Percentiles rank a stretch among this genome's conserved stretches.
phyloP scores from a whole-genome alignment of 805 yeast genomes.

The Cyberlindnera xishuangbannaensis region DNA sequence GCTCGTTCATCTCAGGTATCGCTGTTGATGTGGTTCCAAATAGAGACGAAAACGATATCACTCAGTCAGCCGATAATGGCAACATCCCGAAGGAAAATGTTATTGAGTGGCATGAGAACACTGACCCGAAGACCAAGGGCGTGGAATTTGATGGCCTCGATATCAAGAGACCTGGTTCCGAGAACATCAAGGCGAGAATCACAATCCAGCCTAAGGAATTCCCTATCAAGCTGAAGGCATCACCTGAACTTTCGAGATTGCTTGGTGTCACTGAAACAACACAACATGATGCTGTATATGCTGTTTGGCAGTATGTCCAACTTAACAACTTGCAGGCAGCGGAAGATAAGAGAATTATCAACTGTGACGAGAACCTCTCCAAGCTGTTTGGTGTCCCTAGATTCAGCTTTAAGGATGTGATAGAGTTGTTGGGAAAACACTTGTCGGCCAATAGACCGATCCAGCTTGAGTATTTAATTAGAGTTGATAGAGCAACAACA shows the following conservation, averaged over 20 bases:
- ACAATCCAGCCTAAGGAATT: slow-evolving; percentile 77
- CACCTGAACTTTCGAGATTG: slow-evolving; percentile 60
- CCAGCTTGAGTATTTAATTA: slow-evolving; percentile 63
- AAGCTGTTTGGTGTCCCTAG: slow-evolving; percentile 42
- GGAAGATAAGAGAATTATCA: slow-evolving; percentile 49
- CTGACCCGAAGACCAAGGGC: slow-evolving; percentile 35
- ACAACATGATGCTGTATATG: slow-evolving; percentile 78
- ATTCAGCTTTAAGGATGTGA: slow-evolving; percentile 64
- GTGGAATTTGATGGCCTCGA: slow-evolving; percentile 85
- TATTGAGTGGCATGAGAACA: slow-evolving; percentile 82
- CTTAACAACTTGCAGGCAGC: slow-evolving; percentile 56
- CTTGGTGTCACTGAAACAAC: slow-evolving; percentile 75
- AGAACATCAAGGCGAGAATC: slow-evolving; percentile 60
- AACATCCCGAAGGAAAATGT: slow-evolving; percentile 29
- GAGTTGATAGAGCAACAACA: slow-evolving; percentile 72
- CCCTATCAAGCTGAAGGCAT: slow-evolving; percentile 60
- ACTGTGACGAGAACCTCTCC: slow-evolving; percentile 42
- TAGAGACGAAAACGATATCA: neutral
- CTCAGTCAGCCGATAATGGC: slow-evolving; percentile 1
- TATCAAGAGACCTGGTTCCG: slow-evolving; percentile 70
- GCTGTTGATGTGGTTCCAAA: slow-evolving; percentile 61
- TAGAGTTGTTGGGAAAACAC: slow-evolving; percentile 63
- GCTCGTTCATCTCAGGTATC: slow-evolving; percentile 75
- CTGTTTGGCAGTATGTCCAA: slow-evolving; percentile 74
- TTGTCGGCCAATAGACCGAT: slow-evolving; percentile 77